phyloP scores from a whole-genome alignment of 2,329 filamentous ascomycete species.

The Aspergillus novoparasiticus region DNA sequence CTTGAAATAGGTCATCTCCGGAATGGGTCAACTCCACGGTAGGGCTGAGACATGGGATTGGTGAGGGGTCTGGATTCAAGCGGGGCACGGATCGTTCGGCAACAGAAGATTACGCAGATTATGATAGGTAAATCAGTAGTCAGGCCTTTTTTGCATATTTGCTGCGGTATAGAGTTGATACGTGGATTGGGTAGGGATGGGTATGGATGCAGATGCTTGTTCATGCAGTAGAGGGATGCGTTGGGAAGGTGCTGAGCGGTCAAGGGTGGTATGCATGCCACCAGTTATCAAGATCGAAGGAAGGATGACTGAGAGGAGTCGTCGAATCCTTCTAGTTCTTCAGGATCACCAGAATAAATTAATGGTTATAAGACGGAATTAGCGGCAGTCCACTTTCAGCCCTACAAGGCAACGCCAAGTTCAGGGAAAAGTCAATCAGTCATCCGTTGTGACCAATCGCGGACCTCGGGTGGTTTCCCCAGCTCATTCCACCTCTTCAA shows the following conservation, averaged over 20 bases:
- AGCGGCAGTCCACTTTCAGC: constrained; percentile 20
- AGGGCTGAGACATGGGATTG: neutral
- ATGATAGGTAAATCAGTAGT: neutral
- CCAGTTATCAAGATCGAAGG: neutral
- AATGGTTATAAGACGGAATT: neutral
- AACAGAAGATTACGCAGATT: neutral
- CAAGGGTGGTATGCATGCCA: neutral
- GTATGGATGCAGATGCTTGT: neutral
- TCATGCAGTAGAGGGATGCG: neutral
- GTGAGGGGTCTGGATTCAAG: neutral
- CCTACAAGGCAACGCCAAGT: constrained; percentile 28
- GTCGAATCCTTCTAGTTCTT: neutral
- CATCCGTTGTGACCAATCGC: neutral
- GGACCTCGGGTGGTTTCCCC: no score
- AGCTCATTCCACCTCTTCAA: neutral
- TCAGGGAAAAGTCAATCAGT: constrained; percentile 2
- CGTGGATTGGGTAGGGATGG: neutral
- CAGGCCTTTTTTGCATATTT: no score
- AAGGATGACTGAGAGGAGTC: neutral
- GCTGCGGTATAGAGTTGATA: neutral
- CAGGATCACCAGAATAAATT: neutral
- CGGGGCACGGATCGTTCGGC: neutral
- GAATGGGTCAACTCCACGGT: neutral
- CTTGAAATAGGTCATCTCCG: neutral
- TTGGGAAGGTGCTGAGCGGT: neutral